Conservation (phyloP, 73 alveolate genomes). For the Paramecium caudatum region DNA sequence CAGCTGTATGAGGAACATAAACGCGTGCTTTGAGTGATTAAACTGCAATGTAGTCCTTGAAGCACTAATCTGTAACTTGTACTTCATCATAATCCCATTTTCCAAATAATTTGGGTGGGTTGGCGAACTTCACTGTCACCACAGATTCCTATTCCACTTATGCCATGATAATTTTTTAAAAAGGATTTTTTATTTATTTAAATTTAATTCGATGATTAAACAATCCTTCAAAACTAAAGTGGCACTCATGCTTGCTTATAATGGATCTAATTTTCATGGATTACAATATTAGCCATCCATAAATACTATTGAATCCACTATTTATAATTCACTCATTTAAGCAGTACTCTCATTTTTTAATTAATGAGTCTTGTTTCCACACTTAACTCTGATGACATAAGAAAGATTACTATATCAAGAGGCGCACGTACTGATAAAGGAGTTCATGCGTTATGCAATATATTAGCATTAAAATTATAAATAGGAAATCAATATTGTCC, state of each 20-base stretch:
- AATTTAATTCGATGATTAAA: constrained; percentile 21
- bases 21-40: constrained; percentile 83
- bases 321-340: background rate
- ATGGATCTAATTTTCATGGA: constrained; percentile 62
- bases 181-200: constrained; percentile 45
- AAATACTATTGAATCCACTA: constrained; percentile 3
- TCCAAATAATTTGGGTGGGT: constrained; percentile 90
- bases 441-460: constrained; percentile 86
- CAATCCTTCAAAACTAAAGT: constrained; percentile 69
- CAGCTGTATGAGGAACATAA: constrained; percentile 99
- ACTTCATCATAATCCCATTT: constrained; percentile 93
- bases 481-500: constrained; percentile 49
- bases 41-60: constrained; percentile 93
- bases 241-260: constrained; percentile 55
- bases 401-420: constrained; percentile 83
- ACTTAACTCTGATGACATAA: constrained; percentile 80
- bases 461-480: constrained; percentile 80
- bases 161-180: constrained; percentile 67
- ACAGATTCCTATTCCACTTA: constrained; percentile 61
- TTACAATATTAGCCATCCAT: background rate
- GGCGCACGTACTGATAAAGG: constrained; percentile 91
- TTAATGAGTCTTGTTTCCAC: constrained; percentile 76
- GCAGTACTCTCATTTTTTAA: constrained; percentile 18
- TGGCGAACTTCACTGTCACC: constrained; percentile 66
- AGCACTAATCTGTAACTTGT: constrained; percentile 86